These are phyloP conservation scores for Leishmania martiniquensis DNA, from an alignment of 208 protist species.

Conservation along the genomic window DNA sequence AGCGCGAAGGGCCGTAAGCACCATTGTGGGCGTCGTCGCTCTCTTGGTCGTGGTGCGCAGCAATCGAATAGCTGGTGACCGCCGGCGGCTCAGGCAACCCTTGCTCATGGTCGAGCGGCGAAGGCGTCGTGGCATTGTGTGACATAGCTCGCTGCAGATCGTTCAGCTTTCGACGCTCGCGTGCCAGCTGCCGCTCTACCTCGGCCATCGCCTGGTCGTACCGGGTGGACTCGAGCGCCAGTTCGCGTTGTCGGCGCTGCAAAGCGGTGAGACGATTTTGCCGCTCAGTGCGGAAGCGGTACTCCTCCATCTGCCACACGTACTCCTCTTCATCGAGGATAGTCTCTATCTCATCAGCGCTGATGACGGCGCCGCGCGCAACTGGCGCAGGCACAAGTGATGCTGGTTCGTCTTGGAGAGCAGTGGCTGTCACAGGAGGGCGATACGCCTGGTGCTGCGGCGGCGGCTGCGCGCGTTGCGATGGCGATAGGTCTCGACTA, in stretches of 20 bases:
- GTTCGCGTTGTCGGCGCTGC: conserved; percentile 32
- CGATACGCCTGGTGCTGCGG: conserved; percentile 3
- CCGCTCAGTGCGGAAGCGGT: conserved; percentile 68
- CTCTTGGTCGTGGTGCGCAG: background rate
- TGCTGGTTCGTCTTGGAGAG: background rate
- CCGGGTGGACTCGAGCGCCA: conserved; percentile 35
- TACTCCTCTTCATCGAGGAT: conserved; percentile 51
- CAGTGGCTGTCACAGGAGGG: background rate
- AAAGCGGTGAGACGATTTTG: conserved; percentile 31
- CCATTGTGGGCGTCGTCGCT: background rate
- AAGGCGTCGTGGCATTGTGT: conserved; percentile 4
- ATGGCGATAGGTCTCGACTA: background rate
- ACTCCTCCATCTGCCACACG: conserved; percentile 68
- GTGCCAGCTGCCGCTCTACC: conserved; percentile 34
- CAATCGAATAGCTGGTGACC: background rate
- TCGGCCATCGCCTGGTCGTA: conserved; percentile 32
- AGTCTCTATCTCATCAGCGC: conserved; percentile 41
- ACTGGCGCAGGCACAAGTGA: background rate
- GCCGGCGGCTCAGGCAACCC: background rate
- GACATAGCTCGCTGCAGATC: conserved; percentile 30
- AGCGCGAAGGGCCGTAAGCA: background rate
- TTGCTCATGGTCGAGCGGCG: background rate
- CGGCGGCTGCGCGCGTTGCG: background rate
- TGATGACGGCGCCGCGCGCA: conserved; percentile 6
- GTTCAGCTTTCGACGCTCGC: conserved; percentile 32